These are phyloP conservation scores for Leccinum colubrinum DNA, from an alignment of 1,284 basidiomycete species.

Conservation along the genomic window DNA sequence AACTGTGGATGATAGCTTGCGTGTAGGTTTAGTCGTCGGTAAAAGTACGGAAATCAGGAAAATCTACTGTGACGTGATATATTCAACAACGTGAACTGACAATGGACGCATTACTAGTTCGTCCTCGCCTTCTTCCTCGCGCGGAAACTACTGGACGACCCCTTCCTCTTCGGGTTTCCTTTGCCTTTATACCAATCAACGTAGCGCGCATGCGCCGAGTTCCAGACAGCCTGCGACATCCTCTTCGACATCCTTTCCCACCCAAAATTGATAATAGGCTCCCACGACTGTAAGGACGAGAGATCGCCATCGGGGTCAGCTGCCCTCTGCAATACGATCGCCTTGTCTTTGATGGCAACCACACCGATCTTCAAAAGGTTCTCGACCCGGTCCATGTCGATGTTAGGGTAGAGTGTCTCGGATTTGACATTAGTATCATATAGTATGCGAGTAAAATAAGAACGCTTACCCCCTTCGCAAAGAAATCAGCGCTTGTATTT, in stretches of 20 bases:
- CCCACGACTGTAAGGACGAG: background rate
- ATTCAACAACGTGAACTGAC: too few species aligned
- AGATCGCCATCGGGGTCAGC: background rate
- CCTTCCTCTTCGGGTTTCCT: background rate
- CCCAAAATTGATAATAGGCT: background rate
- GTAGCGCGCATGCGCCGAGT: background rate
- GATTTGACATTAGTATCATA: background rate
- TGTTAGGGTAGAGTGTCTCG: background rate
- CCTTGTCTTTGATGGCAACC: background rate
- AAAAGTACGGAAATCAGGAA: too few species aligned
- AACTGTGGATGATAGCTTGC: too few species aligned
- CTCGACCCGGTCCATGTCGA: background rate
- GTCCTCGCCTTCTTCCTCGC: too few species aligned
- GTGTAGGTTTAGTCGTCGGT: too few species aligned
- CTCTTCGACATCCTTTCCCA: background rate
- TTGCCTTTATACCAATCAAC: background rate
- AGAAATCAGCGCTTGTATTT: too few species aligned
- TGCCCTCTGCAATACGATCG: background rate
- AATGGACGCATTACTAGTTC: too few species aligned
- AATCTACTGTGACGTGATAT: too few species aligned
- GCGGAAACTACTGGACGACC: background rate
- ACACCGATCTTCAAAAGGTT: background rate
- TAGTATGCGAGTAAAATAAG: background rate
- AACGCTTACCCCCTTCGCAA: too few species aligned
- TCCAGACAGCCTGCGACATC: background rate